phyloP scores from a whole-genome alignment of 352 stramenopile species.

The Thalassiosira mediterranea region DNA sequence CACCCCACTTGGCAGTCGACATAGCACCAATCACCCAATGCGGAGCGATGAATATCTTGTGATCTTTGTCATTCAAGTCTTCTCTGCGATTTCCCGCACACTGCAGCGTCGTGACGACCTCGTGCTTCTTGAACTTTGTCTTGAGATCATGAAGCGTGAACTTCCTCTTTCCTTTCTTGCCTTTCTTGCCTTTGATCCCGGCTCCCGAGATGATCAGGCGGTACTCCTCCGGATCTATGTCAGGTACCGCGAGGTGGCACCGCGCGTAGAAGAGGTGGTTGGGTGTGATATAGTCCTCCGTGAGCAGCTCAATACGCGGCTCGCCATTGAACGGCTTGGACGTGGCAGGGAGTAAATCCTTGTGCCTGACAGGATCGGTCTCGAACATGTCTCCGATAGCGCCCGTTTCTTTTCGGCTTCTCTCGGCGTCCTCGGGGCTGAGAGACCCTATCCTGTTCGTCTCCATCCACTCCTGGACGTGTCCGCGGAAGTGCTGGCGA shows the following conservation, averaged over 20 bases:
- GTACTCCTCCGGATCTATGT: conserved; percentile 72
- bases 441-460: conserved; percentile 89
- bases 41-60: conserved; percentile 82
- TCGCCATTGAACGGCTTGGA: conserved; percentile 93
- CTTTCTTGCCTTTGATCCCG: conserved; percentile 78
- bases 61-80: conserved; percentile 86
- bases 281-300: conserved; percentile 93
- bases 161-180: conserved; percentile 82
- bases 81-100: conserved; percentile 93
- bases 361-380: conserved; percentile 87
- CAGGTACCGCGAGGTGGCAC: conserved; percentile 93
- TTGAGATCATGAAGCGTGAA: conserved; percentile 90
- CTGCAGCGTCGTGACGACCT: conserved; percentile 93
- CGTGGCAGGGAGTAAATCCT: conserved; percentile 88
- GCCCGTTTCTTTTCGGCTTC: background rate
- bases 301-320: conserved; percentile 89
- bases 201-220: conserved; percentile 39
- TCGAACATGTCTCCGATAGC: conserved; percentile 88
- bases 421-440: conserved; percentile 81
- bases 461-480: conserved; percentile 87
- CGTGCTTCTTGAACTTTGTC: conserved; percentile 83
- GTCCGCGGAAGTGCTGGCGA: conserved; percentile 89
- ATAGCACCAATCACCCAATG: conserved; percentile 89
- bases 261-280: conserved; percentile 95
- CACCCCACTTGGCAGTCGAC: conserved; percentile 92